A percentile compares a stretch with the other conserved stretches of the same genome.
phyloP scores from a whole-genome alignment of 768 basidiomycete species.

The Lactifluus pinguis region DNA sequence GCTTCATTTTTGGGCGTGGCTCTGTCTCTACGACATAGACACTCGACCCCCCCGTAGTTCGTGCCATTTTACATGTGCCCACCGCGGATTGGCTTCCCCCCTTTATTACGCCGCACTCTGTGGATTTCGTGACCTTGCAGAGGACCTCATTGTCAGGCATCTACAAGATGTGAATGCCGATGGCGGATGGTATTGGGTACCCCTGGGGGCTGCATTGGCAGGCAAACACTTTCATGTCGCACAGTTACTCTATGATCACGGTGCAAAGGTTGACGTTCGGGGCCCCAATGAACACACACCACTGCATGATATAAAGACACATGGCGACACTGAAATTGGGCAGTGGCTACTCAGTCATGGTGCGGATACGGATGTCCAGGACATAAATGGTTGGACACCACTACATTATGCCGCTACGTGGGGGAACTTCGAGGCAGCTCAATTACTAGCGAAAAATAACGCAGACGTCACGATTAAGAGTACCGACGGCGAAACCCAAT shows the following conservation, averaged over 20 bases:
- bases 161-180: not conserved
- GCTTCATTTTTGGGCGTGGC: too few species aligned
- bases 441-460: not conserved
- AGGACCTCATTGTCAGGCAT: not conserved
- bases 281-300: not conserved
- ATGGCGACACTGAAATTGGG: not conserved
- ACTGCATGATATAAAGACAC: not conserved
- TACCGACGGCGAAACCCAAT: too few species aligned
- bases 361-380: not conserved
- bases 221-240: not conserved
- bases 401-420: not conserved
- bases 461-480: slow-evolving; percentile 19
- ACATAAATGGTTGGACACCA: not conserved
- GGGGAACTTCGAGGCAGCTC: not conserved
- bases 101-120: not conserved
- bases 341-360: not conserved
- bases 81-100: not conserved
- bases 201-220: not conserved
- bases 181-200: not conserved
- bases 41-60: too few species aligned
- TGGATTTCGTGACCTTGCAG: not conserved
- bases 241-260: not conserved
- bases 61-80: too few species aligned
- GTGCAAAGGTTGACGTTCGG: not conserved
- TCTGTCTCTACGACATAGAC: too few species aligned